These are phyloP conservation scores for Fusarium equiseti DNA, from an alignment of 2,329 filamentous ascomycete genomes.

Conservation along the genomic window DNA sequence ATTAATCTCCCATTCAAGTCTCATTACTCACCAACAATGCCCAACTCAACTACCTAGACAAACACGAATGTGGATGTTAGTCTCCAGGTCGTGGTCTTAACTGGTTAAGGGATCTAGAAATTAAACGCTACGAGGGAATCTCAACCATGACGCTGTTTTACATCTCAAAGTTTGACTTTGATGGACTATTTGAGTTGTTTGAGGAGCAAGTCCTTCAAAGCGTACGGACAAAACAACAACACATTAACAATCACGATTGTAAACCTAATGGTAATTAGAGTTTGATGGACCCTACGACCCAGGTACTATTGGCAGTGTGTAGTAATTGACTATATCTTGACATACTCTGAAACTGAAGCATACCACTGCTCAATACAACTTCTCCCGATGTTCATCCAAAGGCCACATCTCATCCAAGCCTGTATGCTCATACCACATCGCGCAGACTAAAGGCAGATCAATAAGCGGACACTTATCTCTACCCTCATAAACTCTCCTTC, in stretches of 20 bases:
- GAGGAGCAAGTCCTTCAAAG: neutral
- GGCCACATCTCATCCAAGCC: neutral
- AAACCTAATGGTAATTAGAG: neutral
- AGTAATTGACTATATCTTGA: neutral
- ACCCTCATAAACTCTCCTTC: neutral
- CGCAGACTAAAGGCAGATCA: neutral
- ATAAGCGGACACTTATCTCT: neutral
- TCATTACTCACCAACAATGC: neutral
- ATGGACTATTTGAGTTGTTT: rapidly evolving
- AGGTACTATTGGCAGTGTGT: neutral
- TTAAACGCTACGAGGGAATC: neutral
- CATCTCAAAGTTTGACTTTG: neutral
- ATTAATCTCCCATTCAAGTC: neutral
- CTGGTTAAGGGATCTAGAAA: neutral
- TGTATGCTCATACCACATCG: neutral
- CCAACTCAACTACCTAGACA: neutral
- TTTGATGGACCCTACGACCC: rapidly evolving
- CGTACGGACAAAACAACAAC: neutral
- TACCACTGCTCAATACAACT: neutral
- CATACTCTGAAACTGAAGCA: neutral
- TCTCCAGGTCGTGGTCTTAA: neutral
- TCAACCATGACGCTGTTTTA: rapidly evolving
- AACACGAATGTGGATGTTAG: neutral
- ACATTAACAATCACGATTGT: neutral
- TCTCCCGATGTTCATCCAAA: neutral